Percentiles rank a stretch among this genome's conserved stretches.
phyloP scores from a whole-genome alignment of 2,329 filamentous ascomycete species.

The Lasiodiplodia sp. region DNA sequence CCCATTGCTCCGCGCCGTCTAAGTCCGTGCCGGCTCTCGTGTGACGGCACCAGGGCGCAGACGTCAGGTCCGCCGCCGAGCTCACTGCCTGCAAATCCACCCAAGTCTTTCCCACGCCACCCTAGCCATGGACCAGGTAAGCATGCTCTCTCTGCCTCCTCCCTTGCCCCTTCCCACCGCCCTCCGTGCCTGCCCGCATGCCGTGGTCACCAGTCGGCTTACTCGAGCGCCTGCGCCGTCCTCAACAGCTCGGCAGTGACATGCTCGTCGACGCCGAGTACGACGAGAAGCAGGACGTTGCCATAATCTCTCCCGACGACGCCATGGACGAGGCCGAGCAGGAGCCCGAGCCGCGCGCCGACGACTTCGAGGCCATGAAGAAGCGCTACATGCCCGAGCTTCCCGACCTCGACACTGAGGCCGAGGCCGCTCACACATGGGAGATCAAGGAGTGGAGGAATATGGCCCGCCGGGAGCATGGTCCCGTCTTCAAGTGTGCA shows the following conservation, averaged over 20 bases:
- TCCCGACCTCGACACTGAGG: conserved; percentile 80
- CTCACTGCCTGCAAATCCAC: conserved; percentile 18
- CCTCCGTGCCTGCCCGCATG: not conserved
- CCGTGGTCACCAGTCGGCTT: conserved; percentile 21
- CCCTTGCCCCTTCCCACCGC: conserved; percentile 30
- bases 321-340: conserved; percentile 63
- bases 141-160: conserved; percentile 33
- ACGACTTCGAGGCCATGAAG: conserved; percentile 82
- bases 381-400: conserved; percentile 77
- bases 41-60: conserved; percentile 16
- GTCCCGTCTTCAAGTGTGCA: conserved; percentile 84
- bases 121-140: conserved; percentile 49
- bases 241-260: conserved; percentile 63
- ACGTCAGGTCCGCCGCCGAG: conserved; percentile 16
- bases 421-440: conserved; percentile 83
- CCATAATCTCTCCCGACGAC: conserved; percentile 68
- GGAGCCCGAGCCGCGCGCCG: conserved; percentile 61
- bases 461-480: conserved; percentile 81
- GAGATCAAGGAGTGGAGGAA: conserved; percentile 83
- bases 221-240: conserved; percentile 24
- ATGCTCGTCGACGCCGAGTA: conserved; percentile 70
- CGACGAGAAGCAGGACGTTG: conserved; percentile 68
- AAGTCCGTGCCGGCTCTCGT: conserved; percentile 16
- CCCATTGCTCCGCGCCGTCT: conserved; percentile 14
- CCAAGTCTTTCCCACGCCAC: conserved; percentile 32